Conservation (phyloP, 257 asterid species). For the Buddleja alternifolia region DNA sequence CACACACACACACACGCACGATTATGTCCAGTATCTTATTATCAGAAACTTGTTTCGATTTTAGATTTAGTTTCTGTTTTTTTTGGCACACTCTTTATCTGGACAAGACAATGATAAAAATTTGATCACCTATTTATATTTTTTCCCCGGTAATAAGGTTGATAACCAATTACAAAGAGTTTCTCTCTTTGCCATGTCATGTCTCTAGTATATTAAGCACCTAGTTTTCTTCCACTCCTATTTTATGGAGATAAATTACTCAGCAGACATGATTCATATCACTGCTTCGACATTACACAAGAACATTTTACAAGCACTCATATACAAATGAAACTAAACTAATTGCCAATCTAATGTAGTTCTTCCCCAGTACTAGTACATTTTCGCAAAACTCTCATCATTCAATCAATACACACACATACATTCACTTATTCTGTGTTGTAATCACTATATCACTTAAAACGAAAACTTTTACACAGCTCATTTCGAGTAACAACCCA, state of each 20-base stretch:
- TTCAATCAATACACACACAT: neutral
- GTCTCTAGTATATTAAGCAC: neutral
- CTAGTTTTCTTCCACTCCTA: slow-evolving; percentile 23
- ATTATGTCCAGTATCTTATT: neutral
- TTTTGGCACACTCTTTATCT: neutral
- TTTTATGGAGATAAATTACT: neutral
- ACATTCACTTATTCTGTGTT: neutral
- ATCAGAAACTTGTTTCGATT: slow-evolving; percentile 1
- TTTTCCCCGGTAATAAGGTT: slow-evolving; percentile 7
- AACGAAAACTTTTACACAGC: neutral
- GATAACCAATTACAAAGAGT: slow-evolving; percentile 3
- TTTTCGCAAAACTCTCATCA: neutral
- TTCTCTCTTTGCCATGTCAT: neutral
- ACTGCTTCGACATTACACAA: slow-evolving; percentile 1
- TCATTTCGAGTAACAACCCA: no score
- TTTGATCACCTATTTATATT: no score
- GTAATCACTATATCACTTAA: neutral
- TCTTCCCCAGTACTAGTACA: neutral
- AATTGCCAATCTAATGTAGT: neutral
- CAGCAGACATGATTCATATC: neutral
- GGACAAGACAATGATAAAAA: neutral
- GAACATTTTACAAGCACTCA: neutral
- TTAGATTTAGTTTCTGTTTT: neutral
- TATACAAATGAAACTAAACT: neutral
- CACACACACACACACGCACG: no score